A percentile compares a stretch with the other conserved stretches of the same genome.
phyloP scores from a whole-genome alignment of 352 stramenopile genomes.

The Pythium dissotocum region DNA sequence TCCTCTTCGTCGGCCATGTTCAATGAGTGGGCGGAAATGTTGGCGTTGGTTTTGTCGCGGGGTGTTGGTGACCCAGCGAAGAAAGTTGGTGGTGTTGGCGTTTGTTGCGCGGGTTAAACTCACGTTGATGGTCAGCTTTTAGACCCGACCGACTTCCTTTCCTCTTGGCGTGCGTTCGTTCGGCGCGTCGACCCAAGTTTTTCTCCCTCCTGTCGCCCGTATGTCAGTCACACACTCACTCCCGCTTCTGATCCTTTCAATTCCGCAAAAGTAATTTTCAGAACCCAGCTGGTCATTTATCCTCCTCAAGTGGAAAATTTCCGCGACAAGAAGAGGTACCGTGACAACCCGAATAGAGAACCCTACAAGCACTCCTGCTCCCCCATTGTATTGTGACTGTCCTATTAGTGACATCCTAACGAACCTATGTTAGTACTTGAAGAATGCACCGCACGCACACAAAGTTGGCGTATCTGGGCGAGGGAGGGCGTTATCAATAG shows the following conservation, averaged over 20 bases:
- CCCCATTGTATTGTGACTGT: background rate
- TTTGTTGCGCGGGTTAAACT: conserved; percentile 16
- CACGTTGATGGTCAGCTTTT: background rate
- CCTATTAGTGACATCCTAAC: background rate
- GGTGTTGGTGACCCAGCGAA: background rate
- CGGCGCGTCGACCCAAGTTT: background rate
- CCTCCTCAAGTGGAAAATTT: conserved; percentile 2
- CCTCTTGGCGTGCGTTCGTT: conserved; percentile 4
- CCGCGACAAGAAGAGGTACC: conserved; percentile 1
- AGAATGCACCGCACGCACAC: no score
- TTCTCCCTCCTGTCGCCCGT: conserved; percentile 11
- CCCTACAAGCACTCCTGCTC: background rate
- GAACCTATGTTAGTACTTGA: background rate
- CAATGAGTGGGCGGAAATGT: background rate
- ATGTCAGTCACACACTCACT: conserved; percentile 19
- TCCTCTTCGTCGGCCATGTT: conserved; percentile 82
- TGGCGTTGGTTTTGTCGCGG: conserved; percentile 5
- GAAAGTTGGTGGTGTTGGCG: conserved; percentile 18
- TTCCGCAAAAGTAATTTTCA: conserved; percentile 24
- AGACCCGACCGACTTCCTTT: background rate
- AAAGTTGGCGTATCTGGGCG: no score
- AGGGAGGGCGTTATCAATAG: no score
- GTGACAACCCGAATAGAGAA: background rate
- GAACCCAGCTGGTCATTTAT: conserved; percentile 16
- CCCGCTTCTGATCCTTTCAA: conserved; percentile 52